Percentiles rank a stretch among this genome's conserved stretches.
phyloP scores from a whole-genome alignment of 371 early-diverging fungal genomes.

The Apophysomyces trapeziformis region DNA sequence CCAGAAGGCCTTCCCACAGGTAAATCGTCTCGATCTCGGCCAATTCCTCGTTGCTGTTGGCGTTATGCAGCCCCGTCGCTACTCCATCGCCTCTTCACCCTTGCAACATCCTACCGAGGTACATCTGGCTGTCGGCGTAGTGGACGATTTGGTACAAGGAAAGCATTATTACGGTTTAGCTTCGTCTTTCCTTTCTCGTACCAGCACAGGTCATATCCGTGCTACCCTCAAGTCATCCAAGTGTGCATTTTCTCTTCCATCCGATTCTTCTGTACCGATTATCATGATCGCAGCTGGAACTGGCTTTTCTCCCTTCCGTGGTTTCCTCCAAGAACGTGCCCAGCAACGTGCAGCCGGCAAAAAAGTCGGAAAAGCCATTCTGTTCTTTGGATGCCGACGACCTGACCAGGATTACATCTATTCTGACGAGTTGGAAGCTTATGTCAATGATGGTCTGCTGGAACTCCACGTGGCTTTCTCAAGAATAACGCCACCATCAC shows the following conservation, averaged over 20 bases:
- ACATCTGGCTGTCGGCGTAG: conserved; percentile 47
- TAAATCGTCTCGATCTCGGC: conserved; percentile 45
- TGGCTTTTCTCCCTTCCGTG: conserved; percentile 90
- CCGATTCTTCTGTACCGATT: conserved; percentile 42
- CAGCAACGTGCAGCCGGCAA: conserved; percentile 28
- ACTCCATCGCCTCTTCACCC: conserved; percentile 61
- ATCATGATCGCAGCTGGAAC: conserved; percentile 76
- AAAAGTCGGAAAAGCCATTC: conserved; percentile 31
- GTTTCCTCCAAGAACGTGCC: conserved; percentile 66
- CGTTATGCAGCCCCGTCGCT: conserved; percentile 59
- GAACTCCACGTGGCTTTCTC: conserved; percentile 78
- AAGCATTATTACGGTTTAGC: conserved; percentile 47
- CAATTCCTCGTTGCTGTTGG: conserved; percentile 53
- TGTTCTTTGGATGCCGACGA: conserved; percentile 89
- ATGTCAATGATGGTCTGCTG: conserved; percentile 55
- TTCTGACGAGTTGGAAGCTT: conserved; percentile 62
- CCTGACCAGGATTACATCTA: conserved; percentile 75
- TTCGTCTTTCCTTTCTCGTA: conserved; percentile 37
- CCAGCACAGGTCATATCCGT: conserved; percentile 21
- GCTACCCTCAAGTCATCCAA: conserved; percentile 49
- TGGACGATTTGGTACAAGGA: conserved; percentile 45
- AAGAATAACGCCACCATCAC: conserved; percentile 24
- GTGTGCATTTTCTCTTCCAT: conserved; percentile 45
- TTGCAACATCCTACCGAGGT: conserved; percentile 30
- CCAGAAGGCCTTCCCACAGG: conserved; percentile 47